Base-by-base conservation (phyloP, 352 stramenopile species). In the Pythium biforme region DNA sequence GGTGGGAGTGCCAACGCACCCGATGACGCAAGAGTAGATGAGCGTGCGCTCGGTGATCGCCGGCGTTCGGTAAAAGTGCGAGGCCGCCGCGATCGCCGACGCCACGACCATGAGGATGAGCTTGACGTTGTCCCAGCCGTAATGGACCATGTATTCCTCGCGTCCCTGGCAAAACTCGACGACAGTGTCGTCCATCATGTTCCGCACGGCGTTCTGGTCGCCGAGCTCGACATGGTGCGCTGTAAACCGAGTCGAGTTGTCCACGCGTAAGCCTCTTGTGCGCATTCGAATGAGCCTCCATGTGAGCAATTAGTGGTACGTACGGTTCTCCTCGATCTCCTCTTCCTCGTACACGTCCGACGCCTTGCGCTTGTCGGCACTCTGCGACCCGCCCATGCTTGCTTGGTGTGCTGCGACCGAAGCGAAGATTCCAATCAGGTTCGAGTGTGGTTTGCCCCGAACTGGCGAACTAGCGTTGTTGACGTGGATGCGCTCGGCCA, bases 141-240 rank as follows among this genome's bases (percentile, higher is more conserved):
- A 93, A 49, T 90, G 76, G 27, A 92, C 70, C 47, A 71, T 64
- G 46, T 79, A 89, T 4, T 80, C 66, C 27, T 74, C 50, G 50
- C 81, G 86, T 22, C 73, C 71, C 59, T 91, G 63, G 55, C 92
- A 90, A 57, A 85, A 81, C 68, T 92, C 86, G 53, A 77, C 62
- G 51, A 95, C 77, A 19, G 77, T 81, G 61, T 95, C 86, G 64
- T 95, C 86, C 55, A 95, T 69, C 39, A 95, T 74, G 62, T 94
- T 94, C 69, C 92, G 92, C 31, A 95, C 84, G 17, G 84, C 86
- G 43, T 90, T 90, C 59, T 94, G 85, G 72, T 95, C 86, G 10
- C 83, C 84, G 37, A 81, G 89, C 67, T 95, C 85, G 41, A 94
- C 65, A 50, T 79, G 74, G 40, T 77, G 49, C 55, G 84, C 71